Conservation (phyloP, 352 stramenopile species). For the Globisporangium apiculatum region DNA sequence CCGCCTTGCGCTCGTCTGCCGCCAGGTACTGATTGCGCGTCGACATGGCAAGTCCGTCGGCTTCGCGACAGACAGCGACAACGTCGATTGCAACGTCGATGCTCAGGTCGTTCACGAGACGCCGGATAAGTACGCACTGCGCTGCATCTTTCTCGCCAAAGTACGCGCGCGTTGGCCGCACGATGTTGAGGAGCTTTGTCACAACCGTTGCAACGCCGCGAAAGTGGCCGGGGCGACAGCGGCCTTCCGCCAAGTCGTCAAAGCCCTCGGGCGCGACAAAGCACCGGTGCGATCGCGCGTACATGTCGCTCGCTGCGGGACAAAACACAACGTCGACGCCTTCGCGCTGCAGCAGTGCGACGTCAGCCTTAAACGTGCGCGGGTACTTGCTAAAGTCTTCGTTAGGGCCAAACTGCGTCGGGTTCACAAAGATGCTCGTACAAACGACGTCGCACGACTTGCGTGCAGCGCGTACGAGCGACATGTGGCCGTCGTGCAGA, state of each 20-base stretch:
- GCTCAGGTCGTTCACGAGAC: slow-evolving; percentile 96
- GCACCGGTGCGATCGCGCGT: slow-evolving; percentile 71
- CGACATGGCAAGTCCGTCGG: slow-evolving; percentile 95
- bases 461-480: slow-evolving; percentile 84
- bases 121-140: slow-evolving; percentile 94
- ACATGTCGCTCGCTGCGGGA: slow-evolving; percentile 84
- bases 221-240: slow-evolving; percentile 94
- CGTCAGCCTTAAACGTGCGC: slow-evolving; percentile 92
- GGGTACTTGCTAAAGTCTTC: slow-evolving; percentile 99
- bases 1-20: slow-evolving; percentile 77
- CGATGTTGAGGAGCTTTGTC: slow-evolving; percentile 99
- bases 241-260: slow-evolving; percentile 90
- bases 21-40: slow-evolving; percentile 98
- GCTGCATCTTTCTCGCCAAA: slow-evolving; percentile 99
- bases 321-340: slow-evolving; percentile 91
- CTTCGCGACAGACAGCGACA: slow-evolving; percentile 90
- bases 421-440: slow-evolving; percentile 98
- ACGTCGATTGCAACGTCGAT: slow-evolving; percentile 91
- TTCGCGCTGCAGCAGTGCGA: slow-evolving; percentile 73
- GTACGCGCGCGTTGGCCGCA: slow-evolving; percentile 94
- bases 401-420: slow-evolving; percentile 96
- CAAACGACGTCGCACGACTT: slow-evolving; percentile 92
- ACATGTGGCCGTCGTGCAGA: slow-evolving; percentile 95
- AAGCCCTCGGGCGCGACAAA: slow-evolving; percentile 94
- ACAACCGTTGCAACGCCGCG: slow-evolving; percentile 98